These are phyloP conservation scores for Blastobotrys americana DNA, from an alignment of 805 yeast species.

Conservation along the genomic window DNA sequence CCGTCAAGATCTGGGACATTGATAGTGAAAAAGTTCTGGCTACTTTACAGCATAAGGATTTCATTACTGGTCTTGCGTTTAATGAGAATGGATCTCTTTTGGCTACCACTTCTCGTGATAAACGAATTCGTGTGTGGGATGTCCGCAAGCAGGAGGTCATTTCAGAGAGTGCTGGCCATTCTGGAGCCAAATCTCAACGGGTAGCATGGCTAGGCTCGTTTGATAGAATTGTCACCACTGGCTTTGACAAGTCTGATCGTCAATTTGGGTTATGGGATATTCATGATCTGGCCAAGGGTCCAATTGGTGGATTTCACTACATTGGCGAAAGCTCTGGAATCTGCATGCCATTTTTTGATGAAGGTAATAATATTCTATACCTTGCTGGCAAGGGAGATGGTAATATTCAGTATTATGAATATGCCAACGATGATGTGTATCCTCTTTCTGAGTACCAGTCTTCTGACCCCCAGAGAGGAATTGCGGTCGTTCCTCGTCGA, in stretches of 20 bases:
- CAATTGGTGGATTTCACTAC: constrained; percentile 80
- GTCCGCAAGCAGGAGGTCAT: constrained; percentile 64
- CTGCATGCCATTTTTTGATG: constrained; percentile 85
- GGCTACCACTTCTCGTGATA: constrained; percentile 89
- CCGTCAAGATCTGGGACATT: constrained; percentile 87
- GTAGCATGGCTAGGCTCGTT: constrained; percentile 85
- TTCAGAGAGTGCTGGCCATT: constrained; percentile 82
- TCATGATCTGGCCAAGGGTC: constrained; percentile 63
- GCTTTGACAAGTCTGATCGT: constrained; percentile 88
- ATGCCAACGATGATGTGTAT: constrained; percentile 71
- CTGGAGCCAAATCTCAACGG: constrained; percentile 87
- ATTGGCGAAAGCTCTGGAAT: constrained; percentile 92
- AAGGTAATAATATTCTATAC: constrained; percentile 68
- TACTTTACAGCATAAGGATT: constrained; percentile 78
- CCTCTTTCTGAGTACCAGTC: constrained; percentile 87
- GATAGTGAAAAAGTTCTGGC: constrained; percentile 62
- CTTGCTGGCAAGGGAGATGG: constrained; percentile 98
- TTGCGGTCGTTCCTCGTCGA: constrained; percentile 82
- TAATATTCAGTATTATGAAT: constrained; percentile 89
- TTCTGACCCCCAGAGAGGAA: constrained; percentile 91
- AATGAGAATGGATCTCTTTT: constrained; percentile 80
- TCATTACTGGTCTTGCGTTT: constrained; percentile 89
- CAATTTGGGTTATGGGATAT: constrained; percentile 94
- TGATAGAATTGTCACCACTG: constrained; percentile 84
- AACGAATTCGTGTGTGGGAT: constrained; percentile 87